phyloP scores from a whole-genome alignment of 169 alveolate species.

The Besnoitia besnoiti region DNA sequence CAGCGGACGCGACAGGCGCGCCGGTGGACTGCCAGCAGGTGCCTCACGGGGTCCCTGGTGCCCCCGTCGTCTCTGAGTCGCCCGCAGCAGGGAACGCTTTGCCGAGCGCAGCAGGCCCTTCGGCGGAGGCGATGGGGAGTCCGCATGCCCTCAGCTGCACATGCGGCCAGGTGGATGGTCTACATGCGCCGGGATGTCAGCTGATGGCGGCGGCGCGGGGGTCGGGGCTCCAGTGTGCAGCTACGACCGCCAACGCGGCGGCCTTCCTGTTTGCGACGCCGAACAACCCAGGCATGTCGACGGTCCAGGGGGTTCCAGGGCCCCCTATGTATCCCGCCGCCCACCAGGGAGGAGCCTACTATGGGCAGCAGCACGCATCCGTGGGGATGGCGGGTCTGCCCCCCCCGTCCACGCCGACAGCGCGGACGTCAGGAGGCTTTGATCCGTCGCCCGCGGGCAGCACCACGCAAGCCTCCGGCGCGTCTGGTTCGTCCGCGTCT shows the following conservation, averaged over 20 bases:
- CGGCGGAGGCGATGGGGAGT: neutral
- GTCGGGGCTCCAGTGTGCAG: neutral
- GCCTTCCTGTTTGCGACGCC: too few species aligned
- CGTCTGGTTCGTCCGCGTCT: neutral
- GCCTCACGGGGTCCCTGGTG: too few species aligned
- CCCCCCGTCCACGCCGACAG: neutral
- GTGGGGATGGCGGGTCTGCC: neutral
- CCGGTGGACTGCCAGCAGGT: too few species aligned
- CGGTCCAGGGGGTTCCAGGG: too few species aligned
- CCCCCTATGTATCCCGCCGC: neutral
- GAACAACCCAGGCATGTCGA: too few species aligned
- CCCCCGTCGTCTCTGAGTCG: too few species aligned
- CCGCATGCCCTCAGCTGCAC: neutral
- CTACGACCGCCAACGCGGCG: neutral
- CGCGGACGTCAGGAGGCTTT: neutral
- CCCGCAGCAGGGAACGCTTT: too few species aligned
- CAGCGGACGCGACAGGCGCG: neutral
- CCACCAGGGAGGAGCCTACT: neutral
- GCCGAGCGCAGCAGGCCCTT: too few species aligned
- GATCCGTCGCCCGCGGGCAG: neutral
- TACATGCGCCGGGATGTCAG: neutral
- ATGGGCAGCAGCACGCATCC: neutral
- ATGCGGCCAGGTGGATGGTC: neutral
- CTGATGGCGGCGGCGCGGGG: constrained; percentile 27
- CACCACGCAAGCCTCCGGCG: neutral